Evolutionary conservation across 768 basidiomycete genomes (phyloP).

Genomic region (Lentinula detonsa): DNA sequence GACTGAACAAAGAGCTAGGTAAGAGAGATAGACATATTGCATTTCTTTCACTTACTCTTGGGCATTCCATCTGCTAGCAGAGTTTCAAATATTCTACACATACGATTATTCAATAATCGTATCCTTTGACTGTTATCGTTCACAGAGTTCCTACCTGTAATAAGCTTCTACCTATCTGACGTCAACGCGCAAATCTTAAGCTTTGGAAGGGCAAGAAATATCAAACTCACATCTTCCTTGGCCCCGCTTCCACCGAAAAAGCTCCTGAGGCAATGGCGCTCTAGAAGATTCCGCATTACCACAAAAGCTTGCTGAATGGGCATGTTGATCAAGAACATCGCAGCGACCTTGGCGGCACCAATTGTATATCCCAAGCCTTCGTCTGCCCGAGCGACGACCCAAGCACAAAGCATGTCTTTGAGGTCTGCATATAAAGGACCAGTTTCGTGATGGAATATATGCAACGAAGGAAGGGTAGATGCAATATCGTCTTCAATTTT

Average conservation of each 20-base stretch:
- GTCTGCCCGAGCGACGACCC: constrained; percentile 82
- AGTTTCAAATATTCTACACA: constrained; percentile 80
- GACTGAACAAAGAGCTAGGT: constrained; percentile 36
- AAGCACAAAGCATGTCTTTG: constrained; percentile 79
- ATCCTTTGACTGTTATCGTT: too few species aligned
- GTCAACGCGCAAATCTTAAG: constrained; percentile 18
- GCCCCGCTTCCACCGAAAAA: constrained; percentile 72
- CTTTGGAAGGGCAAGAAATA: constrained; percentile 1
- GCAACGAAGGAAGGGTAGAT: constrained; percentile 68
- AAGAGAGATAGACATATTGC: background rate
- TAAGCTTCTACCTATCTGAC: constrained; percentile 75
- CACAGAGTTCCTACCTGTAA: constrained; percentile 52
- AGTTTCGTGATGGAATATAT: constrained; percentile 70
- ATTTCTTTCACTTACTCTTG: constrained; percentile 54
- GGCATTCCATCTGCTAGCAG: constrained; percentile 91
- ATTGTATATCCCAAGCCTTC: constrained; percentile 71
- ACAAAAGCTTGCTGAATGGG: constrained; percentile 68
- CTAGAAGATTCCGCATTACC: constrained; percentile 79
- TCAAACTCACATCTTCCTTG: constrained; percentile 69
- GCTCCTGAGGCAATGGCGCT: constrained; percentile 78
- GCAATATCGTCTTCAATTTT: constrained; percentile 72
- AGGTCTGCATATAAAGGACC: constrained; percentile 82
- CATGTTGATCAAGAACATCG: constrained; percentile 85
- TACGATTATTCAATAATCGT: too few species aligned
- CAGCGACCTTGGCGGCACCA: constrained; percentile 71